Evolutionary conservation across 2,329 filamentous ascomycete genomes (phyloP).

Genomic region (Penicillium sp.): DNA sequence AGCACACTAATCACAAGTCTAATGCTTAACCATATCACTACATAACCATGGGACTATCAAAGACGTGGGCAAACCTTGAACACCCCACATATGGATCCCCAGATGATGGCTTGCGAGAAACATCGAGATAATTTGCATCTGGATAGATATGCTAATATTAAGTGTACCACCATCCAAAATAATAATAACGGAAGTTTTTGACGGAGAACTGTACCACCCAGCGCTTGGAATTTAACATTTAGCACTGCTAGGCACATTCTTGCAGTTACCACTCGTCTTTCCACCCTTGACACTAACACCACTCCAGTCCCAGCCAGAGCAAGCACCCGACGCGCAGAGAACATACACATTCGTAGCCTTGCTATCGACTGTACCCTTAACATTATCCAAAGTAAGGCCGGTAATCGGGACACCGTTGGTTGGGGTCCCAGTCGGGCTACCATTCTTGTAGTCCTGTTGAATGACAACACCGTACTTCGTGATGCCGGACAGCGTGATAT

Average conservation of each 20-base stretch:
- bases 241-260: constrained; percentile 9
- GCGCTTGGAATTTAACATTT: neutral
- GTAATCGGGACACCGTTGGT: constrained; percentile 43
- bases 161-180: no score
- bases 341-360: constrained; percentile 53
- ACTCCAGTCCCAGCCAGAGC: constrained; percentile 53
- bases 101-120: no score
- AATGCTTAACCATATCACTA: no score
- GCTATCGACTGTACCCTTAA: constrained; percentile 38
- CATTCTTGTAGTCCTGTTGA: constrained; percentile 60
- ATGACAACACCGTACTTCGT: constrained; percentile 54
- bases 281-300: constrained; percentile 57
- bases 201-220: no score
- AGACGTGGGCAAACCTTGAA: no score
- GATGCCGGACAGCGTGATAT: constrained; percentile 57
- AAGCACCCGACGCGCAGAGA: constrained; percentile 57
- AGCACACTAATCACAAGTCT: no score
- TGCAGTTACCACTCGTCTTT: constrained; percentile 47
- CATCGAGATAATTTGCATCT: no score
- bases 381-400: constrained; percentile 38
- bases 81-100: no score
- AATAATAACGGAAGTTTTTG: no score
- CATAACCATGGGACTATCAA: no score
- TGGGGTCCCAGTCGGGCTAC: constrained; percentile 42
- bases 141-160: no score